Percentiles rank a stretch among this genome's conserved stretches.
Evolutionary conservation across 2,329 filamentous ascomycete genomes (phyloP).

Genomic region (Aureobasidium pullulans): DNA sequence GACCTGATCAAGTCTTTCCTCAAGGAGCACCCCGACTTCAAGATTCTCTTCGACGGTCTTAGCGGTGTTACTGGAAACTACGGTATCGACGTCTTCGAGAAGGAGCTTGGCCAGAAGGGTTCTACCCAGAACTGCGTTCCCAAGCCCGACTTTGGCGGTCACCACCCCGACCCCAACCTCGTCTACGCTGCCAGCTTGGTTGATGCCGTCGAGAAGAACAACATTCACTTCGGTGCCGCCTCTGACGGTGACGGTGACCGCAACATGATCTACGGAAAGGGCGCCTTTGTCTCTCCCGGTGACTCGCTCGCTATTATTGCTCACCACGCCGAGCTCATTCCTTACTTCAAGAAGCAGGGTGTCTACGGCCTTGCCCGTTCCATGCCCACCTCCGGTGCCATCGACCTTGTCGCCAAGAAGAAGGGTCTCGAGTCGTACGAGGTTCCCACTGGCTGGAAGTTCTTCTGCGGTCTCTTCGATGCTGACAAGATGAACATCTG

Average conservation of each 20-base stretch:
- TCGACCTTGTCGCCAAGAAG: conserved; percentile 92
- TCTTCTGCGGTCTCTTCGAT: conserved; percentile 95
- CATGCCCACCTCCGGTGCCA: conserved; percentile 94
- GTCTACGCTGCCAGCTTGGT: conserved; percentile 95
- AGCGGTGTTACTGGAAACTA: conserved; percentile 94
- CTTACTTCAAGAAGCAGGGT: conserved; percentile 96
- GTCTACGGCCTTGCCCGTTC: conserved; percentile 91
- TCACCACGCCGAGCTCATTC: conserved; percentile 91
- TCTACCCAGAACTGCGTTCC: conserved; percentile 88
- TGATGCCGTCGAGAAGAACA: conserved; percentile 82
- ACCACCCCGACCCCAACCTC: conserved; percentile 95
- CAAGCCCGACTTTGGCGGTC: conserved; percentile 90
- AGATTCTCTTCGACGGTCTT: conserved; percentile 91
- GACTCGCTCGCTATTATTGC: conserved; percentile 94
- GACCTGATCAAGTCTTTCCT: conserved; percentile 93
- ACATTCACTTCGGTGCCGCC: conserved; percentile 91
- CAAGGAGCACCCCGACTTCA: conserved; percentile 79
- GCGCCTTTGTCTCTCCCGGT: conserved; percentile 91
- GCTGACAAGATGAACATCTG: conserved; percentile 96
- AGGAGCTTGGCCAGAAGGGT: conserved; percentile 77
- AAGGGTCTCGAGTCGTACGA: conserved; percentile 90
- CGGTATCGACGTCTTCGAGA: conserved; percentile 87
- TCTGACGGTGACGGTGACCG: conserved; percentile 96
- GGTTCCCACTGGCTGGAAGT: conserved; percentile 98
- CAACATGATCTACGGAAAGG: conserved; percentile 99